phyloP scores from a whole-genome alignment of 2,329 filamentous ascomycete species.

The Exophiala spinifera region DNA sequence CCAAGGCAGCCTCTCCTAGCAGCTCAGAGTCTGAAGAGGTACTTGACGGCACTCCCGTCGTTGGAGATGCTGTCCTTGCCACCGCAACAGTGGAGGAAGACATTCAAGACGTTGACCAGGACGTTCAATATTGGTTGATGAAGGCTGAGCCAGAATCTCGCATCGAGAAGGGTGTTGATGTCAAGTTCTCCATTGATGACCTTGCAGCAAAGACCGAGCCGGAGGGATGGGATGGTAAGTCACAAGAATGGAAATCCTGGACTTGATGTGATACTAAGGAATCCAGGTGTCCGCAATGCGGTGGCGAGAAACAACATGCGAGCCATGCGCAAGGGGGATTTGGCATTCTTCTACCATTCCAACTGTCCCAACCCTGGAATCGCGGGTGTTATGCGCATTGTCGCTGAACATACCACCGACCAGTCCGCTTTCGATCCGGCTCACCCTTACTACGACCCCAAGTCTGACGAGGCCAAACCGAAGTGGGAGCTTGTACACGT shows the following conservation, averaged over 20 bases:
- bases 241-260: not conserved
- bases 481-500: conserved; percentile 92
- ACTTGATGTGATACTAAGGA: conserved; percentile 2
- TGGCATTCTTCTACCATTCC: conserved; percentile 96
- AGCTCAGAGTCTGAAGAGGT: conserved; percentile 3
- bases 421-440: conserved; percentile 68
- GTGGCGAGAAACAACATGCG: conserved; percentile 82
- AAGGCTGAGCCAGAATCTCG: conserved; percentile 87
- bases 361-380: conserved; percentile 89
- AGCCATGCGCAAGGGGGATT: conserved; percentile 84
- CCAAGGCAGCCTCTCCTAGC: conserved; percentile 1
- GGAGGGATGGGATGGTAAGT: conserved; percentile 83
- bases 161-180: conserved; percentile 80
- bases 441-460: conserved; percentile 79
- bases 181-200: conserved; percentile 93
- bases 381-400: conserved; percentile 84
- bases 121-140: conserved; percentile 69
- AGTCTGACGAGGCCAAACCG: conserved; percentile 65
- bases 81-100: conserved; percentile 7
- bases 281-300: conserved; percentile 25
- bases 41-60: not conserved
- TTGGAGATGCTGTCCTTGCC: conserved; percentile 17
- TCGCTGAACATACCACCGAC: conserved; percentile 77
- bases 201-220: conserved; percentile 68
- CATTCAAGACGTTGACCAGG: conserved; percentile 18